Percentiles rank a stretch among this genome's conserved stretches.
These are phyloP conservation scores for Penicillium oxalicum DNA, from an alignment of 2,329 filamentous ascomycete genomes.

Conservation along the genomic window DNA sequence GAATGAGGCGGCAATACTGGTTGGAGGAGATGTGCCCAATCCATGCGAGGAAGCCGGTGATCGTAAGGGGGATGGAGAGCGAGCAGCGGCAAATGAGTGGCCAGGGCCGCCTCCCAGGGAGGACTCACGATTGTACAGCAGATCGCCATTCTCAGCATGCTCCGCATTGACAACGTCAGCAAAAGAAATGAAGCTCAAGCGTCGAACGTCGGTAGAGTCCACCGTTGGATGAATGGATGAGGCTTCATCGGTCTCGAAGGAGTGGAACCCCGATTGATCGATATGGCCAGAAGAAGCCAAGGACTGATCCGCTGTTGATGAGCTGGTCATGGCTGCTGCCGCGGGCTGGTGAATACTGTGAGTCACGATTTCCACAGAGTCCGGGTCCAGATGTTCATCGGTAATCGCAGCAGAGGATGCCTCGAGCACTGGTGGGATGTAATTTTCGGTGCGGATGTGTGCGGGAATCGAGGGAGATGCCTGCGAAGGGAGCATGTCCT, in stretches of 20 bases:
- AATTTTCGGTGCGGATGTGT: slow-evolving; percentile 89
- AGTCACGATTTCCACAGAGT: slow-evolving; percentile 87
- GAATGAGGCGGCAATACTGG: slow-evolving; percentile 67
- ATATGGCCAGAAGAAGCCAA: slow-evolving; percentile 45
- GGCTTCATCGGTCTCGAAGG: slow-evolving; percentile 52
- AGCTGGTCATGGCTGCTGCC: slow-evolving; percentile 55
- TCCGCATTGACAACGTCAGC: slow-evolving; percentile 84
- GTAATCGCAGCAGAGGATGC: slow-evolving; percentile 90
- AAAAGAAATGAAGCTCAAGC: slow-evolving; percentile 92
- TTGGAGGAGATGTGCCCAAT: slow-evolving; percentile 63
- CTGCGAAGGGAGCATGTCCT: slow-evolving; percentile 60
- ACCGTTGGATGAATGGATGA: slow-evolving; percentile 71
- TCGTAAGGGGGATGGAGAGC: slow-evolving; percentile 73
- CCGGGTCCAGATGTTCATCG: slow-evolving; percentile 74
- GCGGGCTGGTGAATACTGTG: slow-evolving; percentile 79
- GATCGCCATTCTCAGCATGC: slow-evolving; percentile 42
- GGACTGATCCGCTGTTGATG: slow-evolving; percentile 34
- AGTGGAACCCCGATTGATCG: slow-evolving; percentile 42
- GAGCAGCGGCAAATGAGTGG: slow-evolving; percentile 25
- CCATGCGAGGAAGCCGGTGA: slow-evolving; percentile 71
- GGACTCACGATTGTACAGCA: slow-evolving; percentile 58
- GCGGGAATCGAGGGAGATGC: slow-evolving; percentile 81
- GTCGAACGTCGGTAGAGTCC: slow-evolving; percentile 70
- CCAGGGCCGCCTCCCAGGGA: slow-evolving; percentile 62
- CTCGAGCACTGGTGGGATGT: slow-evolving; percentile 85